Evolutionary conservation across 2,329 filamentous ascomycete genomes (phyloP).

Genomic region (Penicillium hesseltinei): DNA sequence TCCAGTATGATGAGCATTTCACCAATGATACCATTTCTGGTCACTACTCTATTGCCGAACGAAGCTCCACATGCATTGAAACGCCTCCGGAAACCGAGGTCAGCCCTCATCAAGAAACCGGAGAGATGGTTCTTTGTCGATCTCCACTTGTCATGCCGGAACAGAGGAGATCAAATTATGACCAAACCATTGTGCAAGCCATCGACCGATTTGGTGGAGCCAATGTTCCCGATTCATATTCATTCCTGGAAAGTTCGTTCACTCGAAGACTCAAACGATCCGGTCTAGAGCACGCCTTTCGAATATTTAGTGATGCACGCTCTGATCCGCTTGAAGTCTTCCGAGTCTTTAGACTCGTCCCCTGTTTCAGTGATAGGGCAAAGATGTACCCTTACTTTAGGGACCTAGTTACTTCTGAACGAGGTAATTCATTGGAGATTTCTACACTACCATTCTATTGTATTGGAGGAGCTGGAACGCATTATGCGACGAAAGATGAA

Average conservation of each 20-base stretch:
- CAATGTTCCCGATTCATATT: constrained; percentile 40
- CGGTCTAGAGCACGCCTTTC: constrained; percentile 61
- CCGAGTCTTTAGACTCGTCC: constrained; percentile 68
- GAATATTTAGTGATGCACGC: constrained; percentile 50
- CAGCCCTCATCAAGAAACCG: not conserved
- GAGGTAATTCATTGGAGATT: constrained; percentile 55
- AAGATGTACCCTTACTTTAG: constrained; percentile 42
- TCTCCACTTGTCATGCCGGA: not conserved
- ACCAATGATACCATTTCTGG: not conserved
- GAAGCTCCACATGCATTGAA: not conserved
- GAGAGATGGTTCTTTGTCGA: not conserved
- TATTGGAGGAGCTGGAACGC: constrained; percentile 67
- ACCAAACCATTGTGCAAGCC: not conserved
- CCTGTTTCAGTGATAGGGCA: constrained; percentile 53
- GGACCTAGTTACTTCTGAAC: constrained; percentile 37
- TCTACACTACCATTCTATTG: constrained; percentile 63
- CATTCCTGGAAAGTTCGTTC: constrained; percentile 65
- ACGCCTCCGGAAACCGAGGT: not conserved
- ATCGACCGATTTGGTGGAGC: not conserved
- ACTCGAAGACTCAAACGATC: constrained; percentile 67
- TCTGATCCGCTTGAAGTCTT: constrained; percentile 51
- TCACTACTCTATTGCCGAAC: not conserved
- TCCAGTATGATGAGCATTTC: not conserved
- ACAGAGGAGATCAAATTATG: no score
- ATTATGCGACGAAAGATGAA: constrained; percentile 51